These are phyloP conservation scores for Pinus tabuliformis DNA, from an alignment of 75 land plant species.

Conservation along the genomic window DNA sequence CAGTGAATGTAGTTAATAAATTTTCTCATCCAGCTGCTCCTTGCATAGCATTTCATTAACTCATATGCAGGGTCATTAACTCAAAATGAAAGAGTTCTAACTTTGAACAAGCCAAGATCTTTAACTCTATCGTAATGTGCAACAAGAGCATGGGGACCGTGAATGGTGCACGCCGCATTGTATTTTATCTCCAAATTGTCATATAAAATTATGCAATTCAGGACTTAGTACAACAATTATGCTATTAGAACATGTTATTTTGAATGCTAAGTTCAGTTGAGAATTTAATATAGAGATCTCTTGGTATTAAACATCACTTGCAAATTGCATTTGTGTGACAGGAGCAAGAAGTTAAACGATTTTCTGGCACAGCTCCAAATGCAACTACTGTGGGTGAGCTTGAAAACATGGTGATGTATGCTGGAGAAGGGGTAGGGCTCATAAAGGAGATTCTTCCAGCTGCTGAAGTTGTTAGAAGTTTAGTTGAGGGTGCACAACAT, in stretches of 20 bases:
- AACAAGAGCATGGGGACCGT: neutral
- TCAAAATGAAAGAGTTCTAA: too few species aligned
- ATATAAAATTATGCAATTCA: neutral
- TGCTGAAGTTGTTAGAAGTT: constrained; percentile 47
- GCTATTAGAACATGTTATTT: neutral
- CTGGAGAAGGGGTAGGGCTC: constrained; percentile 73
- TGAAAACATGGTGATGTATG: constrained; percentile 95
- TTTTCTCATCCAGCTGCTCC: too few species aligned
- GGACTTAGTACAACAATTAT: neutral
- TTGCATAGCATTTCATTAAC: too few species aligned
- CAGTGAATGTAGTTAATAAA: too few species aligned
- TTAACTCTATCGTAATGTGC: neutral
- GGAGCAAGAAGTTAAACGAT: constrained; percentile 56
- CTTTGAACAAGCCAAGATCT: neutral
- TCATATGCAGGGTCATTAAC: too few species aligned
- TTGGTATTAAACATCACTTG: neutral
- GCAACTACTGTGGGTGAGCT: constrained; percentile 65
- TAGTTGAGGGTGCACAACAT: constrained; percentile 51
- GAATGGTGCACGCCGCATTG: neutral
- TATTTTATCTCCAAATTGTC: neutral
- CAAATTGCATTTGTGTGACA: constrained; percentile 11
- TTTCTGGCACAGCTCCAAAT: constrained; percentile 85
- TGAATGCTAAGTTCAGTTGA: too few species aligned
- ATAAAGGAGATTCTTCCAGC: constrained; percentile 84
- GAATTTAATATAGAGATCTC: too few species aligned